Percentiles rank a stretch among this genome's conserved stretches.
Conservation (phyloP, 2,329 filamentous ascomycete species). For the Curvularia eragrostidis region DNA sequence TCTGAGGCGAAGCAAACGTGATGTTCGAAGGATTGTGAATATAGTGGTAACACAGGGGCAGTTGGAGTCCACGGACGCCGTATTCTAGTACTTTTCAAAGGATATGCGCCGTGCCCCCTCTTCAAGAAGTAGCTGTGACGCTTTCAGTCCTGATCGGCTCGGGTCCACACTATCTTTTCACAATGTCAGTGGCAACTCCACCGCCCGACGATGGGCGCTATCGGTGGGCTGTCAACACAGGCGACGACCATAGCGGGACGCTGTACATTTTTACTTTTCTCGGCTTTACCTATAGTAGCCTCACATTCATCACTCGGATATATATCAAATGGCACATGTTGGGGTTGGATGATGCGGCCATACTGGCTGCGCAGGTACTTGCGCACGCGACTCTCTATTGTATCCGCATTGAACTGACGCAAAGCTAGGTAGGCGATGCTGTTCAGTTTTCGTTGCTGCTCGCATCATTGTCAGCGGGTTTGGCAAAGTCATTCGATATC, state of each 20-base stretch:
- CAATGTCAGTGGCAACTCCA: constrained; percentile 1
- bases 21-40: background rate
- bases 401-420: background rate
- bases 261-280: constrained; percentile 38
- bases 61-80: background rate
- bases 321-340: constrained; percentile 38
- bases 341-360: constrained; percentile 35
- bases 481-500: constrained; percentile 28
- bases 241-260: constrained; percentile 33
- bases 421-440: background rate
- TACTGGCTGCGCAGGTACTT: constrained; percentile 33
- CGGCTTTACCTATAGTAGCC: constrained; percentile 30
- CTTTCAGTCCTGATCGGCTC: background rate
- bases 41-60: background rate
- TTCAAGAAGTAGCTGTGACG: background rate
- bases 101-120: background rate
- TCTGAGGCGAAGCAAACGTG: background rate
- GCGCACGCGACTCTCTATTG: background rate
- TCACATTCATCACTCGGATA: constrained; percentile 34
- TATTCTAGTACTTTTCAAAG: background rate
- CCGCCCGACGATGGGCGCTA: constrained; percentile 4
- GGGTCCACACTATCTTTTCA: background rate
- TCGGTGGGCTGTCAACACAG: constrained; percentile 32
- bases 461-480: constrained; percentile 28
- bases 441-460: constrained; percentile 32